Percentiles rank a stretch among this genome's conserved stretches.
These are phyloP conservation scores for Suhomyces emberorum DNA, from an alignment of 805 yeast genomes.

Conservation along the genomic window DNA sequence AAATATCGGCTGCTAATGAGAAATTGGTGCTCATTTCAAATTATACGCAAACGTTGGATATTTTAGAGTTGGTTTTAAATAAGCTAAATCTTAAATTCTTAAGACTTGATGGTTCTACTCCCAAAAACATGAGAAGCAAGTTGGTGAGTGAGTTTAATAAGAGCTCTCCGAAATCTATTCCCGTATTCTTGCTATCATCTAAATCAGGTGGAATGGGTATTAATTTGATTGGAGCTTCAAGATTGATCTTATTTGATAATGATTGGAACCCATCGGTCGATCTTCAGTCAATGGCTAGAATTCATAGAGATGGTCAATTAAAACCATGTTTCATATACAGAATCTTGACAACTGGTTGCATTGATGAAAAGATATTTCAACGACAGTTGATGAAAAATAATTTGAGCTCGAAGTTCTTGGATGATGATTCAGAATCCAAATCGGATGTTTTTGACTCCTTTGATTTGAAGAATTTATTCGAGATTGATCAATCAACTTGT, in stretches of 20 bases:
- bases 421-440: slow-evolving; percentile 37
- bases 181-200: slow-evolving; percentile 77
- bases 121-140: slow-evolving; percentile 58
- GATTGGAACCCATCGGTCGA: slow-evolving; percentile 98
- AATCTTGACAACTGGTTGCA: slow-evolving; percentile 80
- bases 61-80: slow-evolving; percentile 57
- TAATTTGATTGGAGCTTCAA: slow-evolving; percentile 84
- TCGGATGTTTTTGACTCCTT: slow-evolving; percentile 65
- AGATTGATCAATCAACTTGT: slow-evolving; percentile 44
- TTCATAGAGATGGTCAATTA: slow-evolving; percentile 90
- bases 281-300: slow-evolving; percentile 91
- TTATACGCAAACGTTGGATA: slow-evolving; percentile 80
- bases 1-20: slow-evolving; percentile 48
- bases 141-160: slow-evolving; percentile 70
- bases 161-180: slow-evolving; percentile 32
- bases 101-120: slow-evolving; percentile 84
- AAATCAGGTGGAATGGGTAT: slow-evolving; percentile 94
- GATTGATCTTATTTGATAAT: slow-evolving; percentile 81
- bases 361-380: slow-evolving; percentile 92
- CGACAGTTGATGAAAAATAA: slow-evolving; percentile 83
- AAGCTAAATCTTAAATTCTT: slow-evolving; percentile 48
- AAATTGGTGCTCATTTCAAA: slow-evolving; percentile 86
- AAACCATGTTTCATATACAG: slow-evolving; percentile 78
- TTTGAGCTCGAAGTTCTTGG: slow-evolving; percentile 67
- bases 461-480: slow-evolving; percentile 75